Conservation (phyloP, 2,329 filamentous ascomycete species). For the Talaromyces islandicus region DNA sequence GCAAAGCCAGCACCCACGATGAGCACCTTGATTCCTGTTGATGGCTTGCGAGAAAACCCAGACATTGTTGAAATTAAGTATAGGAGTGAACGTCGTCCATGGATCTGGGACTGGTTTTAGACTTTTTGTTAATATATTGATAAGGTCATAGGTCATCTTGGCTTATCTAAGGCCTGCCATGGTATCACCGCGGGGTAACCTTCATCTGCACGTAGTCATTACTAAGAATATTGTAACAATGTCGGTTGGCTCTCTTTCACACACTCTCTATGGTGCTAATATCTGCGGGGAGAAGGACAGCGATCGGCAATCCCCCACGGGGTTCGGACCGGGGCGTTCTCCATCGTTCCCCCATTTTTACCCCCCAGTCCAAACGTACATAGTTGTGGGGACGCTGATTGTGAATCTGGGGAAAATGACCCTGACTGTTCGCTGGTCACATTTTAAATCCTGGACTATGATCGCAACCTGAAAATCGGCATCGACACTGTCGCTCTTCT, state of each 20-base stretch:
- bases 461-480: neutral
- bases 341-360: neutral
- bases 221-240: neutral
- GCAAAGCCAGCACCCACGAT: constrained; percentile 43
- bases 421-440: neutral
- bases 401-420: neutral
- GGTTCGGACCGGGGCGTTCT: neutral
- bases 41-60: constrained; percentile 13
- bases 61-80: neutral
- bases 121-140: neutral
- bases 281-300: neutral
- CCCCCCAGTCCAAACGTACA: neutral
- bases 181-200: neutral
- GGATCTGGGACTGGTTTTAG: neutral
- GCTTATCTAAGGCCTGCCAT: neutral
- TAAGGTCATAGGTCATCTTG: neutral
- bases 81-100: neutral
- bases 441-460: neutral
- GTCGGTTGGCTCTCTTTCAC: neutral
- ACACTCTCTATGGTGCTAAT: neutral
- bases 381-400: neutral
- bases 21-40: constrained; percentile 40
- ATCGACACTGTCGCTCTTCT: neutral
- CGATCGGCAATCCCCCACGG: neutral
- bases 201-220: neutral